Evolutionary conservation across 768 basidiomycete genomes (phyloP).

Genomic region (Lentinus tigrinus): DNA sequence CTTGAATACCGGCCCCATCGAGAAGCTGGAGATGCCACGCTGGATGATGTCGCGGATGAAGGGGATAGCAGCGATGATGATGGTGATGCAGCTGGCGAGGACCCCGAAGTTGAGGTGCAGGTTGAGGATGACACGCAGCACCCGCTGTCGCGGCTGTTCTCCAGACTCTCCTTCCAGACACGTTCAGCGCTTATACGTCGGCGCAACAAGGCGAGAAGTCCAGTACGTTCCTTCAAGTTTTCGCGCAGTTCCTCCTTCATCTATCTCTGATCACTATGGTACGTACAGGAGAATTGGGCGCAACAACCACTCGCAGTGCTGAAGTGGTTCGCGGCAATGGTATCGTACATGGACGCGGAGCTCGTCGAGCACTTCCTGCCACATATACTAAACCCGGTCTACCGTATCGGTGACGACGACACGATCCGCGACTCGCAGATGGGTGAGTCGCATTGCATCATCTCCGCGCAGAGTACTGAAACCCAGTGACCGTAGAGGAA

Average conservation of each 20-base stretch:
- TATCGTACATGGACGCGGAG: slow-evolving; percentile 59
- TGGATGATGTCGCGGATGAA: slow-evolving; percentile 24
- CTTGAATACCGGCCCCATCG: slow-evolving; percentile 32
- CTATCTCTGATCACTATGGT: slow-evolving; percentile 1
- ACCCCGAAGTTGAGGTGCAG: slow-evolving; percentile 25
- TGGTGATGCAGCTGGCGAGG: slow-evolving; percentile 28
- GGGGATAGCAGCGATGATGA: slow-evolving; percentile 34
- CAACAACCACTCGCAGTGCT: slow-evolving; percentile 78
- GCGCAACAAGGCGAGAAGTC: slow-evolving; percentile 47
- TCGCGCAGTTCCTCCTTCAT: background rate
- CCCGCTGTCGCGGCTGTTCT: slow-evolving; percentile 90
- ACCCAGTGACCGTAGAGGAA: slow-evolving; percentile 55
- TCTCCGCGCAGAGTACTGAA: background rate
- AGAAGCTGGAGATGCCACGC: background rate
- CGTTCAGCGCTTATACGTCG: slow-evolving; percentile 73
- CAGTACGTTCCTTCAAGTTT: slow-evolving; percentile 38
- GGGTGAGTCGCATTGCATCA: slow-evolving; percentile 46
- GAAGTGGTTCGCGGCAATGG: slow-evolving; percentile 94
- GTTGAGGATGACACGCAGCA: slow-evolving; percentile 29
- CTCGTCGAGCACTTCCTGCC: slow-evolving; percentile 69
- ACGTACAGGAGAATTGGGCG: slow-evolving; percentile 71
- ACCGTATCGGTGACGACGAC: slow-evolving; percentile 86
- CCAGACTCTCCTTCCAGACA: slow-evolving; percentile 86
- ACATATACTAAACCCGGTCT: slow-evolving; percentile 84
- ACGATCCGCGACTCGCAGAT: slow-evolving; percentile 75